Evolutionary conservation across 495 filamentous ascomycete species (phyloP), one percentile per base, ranked within the genome.

Genomic region (Neurospora sp.): DNA sequence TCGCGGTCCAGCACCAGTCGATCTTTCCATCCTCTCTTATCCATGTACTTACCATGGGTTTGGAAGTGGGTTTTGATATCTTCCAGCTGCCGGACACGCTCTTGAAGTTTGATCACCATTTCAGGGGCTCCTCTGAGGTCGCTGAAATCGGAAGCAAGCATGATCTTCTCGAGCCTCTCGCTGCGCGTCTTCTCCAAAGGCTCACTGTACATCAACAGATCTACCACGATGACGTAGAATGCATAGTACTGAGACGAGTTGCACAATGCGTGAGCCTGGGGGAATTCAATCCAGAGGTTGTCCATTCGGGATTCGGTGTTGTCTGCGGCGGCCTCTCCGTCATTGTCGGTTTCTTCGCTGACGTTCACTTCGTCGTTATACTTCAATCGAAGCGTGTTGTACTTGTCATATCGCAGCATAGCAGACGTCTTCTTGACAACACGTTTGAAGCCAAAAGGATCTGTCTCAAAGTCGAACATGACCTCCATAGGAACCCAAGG

Each of bases 101-200:
- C 90, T 79, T 99, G 96, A 18, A 99, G 86, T 77, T 89, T 91
- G 76, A 90, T 90, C 31, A 98, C 94, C 91, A 97, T 94, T 81
- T 97, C 94, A 0, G 96, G 94, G 5, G 94, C 93, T 40, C 96
- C 96, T 48, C 93, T 89, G 40, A 99, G 86, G 77, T 99, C 95
- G 81, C 96, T 99, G 81, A 99, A 99, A 83, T 99, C 96, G 14
- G 96, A 98, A n/a, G 94, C 96, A 35, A 98, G 89, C 92, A 99
- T 97, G 77, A 99, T 99, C 85, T 96, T 97, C 81, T 99, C 96
- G 10, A 99, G 84, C 71, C 93, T 89, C 79, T 99, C 96, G 72
- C 87, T 96, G 27, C 96, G 88, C 20, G 96, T 93, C 84, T 99
- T 99, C 82, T 99, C 96, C 40, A 96, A 85, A 22, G 96, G 96